These are phyloP conservation scores for Brassica nigra DNA, from an alignment of 345 rosid genomes.

Conservation along the genomic window DNA sequence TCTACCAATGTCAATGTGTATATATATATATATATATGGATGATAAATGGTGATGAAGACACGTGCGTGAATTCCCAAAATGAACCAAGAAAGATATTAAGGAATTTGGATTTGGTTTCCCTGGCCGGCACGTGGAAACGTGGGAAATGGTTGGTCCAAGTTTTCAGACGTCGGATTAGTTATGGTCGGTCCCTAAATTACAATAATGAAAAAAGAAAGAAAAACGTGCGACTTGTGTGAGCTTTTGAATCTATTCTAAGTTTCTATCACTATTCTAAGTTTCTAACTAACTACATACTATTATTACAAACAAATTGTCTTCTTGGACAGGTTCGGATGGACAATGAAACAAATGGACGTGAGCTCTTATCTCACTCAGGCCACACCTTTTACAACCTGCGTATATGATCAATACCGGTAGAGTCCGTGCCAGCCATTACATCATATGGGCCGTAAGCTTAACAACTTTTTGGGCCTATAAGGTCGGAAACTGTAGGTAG, in stretches of 20 bases:
- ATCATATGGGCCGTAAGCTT: neutral
- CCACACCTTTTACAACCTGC: neutral
- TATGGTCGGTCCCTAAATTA: constrained; percentile 25
- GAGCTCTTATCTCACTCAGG: neutral
- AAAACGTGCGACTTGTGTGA: constrained; percentile 19
- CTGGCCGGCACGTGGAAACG: constrained; percentile 28
- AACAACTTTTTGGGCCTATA: neutral
- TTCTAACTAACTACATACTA: neutral
- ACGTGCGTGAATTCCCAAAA: constrained; percentile 13
- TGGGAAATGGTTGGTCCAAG: neutral
- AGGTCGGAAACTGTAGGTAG: neutral
- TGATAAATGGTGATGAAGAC: neutral
- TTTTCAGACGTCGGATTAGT: neutral
- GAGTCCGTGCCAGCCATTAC: neutral
- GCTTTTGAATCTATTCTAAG: constrained; percentile 1
- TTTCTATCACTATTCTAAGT: neutral
- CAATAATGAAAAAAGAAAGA: neutral
- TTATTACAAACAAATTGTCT: neutral
- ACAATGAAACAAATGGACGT: neutral
- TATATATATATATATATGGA: neutral
- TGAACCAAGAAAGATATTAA: neutral
- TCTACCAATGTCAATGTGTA: neutral
- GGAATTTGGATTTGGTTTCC: constrained; percentile 14
- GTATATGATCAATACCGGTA: neutral
- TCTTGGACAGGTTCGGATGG: neutral